A percentile compares a stretch with the other conserved stretches of the same genome.
These are phyloP conservation scores for Aspergillus pseudotamarii DNA, from an alignment of 2,329 filamentous ascomycete species.

Conservation along the genomic window DNA sequence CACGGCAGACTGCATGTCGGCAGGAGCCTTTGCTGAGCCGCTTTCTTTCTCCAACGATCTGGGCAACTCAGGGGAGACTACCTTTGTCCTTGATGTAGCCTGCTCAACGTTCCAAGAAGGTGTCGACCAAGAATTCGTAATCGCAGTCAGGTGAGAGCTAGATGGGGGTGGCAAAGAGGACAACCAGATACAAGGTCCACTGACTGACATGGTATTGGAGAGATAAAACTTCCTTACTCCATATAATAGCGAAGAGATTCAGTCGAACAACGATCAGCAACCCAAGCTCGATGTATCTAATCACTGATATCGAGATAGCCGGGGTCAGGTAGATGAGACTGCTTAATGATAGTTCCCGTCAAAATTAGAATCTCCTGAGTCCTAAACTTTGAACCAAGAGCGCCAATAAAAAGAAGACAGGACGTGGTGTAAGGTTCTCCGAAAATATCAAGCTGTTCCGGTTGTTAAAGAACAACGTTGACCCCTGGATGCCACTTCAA, in stretches of 20 bases:
- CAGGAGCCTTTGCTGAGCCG: conserved; percentile 18
- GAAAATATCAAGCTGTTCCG: neutral
- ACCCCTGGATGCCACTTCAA: conserved; percentile 14
- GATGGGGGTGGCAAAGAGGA: conserved; percentile 35
- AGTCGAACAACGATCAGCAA: neutral
- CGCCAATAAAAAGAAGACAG: neutral
- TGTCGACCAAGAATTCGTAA: conserved; percentile 32
- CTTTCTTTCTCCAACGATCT: conserved; percentile 26
- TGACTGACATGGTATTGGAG: conserved; percentile 38
- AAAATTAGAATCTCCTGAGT: neutral
- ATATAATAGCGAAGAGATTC: conserved; percentile 9
- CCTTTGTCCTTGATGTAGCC: conserved; percentile 24
- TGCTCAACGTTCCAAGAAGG: conserved; percentile 30
- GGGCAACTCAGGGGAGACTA: conserved; percentile 23
- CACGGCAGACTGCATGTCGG: conserved; percentile 31
- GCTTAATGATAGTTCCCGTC: neutral
- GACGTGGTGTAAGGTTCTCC: too few relatives aligned
- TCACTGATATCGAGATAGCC: neutral
- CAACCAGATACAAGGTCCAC: conserved; percentile 40
- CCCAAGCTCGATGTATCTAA: neutral
- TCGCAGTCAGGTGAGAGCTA: conserved; percentile 33
- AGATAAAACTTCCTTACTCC: conserved; percentile 14
- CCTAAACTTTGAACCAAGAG: neutral
- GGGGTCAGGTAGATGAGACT: neutral
- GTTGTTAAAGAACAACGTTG: neutral